Percentiles rank a stretch among this genome's conserved stretches.
These are phyloP conservation scores for Fusarium bactridioides DNA, from an alignment of 2,329 filamentous ascomycete species.

Conservation along the genomic window DNA sequence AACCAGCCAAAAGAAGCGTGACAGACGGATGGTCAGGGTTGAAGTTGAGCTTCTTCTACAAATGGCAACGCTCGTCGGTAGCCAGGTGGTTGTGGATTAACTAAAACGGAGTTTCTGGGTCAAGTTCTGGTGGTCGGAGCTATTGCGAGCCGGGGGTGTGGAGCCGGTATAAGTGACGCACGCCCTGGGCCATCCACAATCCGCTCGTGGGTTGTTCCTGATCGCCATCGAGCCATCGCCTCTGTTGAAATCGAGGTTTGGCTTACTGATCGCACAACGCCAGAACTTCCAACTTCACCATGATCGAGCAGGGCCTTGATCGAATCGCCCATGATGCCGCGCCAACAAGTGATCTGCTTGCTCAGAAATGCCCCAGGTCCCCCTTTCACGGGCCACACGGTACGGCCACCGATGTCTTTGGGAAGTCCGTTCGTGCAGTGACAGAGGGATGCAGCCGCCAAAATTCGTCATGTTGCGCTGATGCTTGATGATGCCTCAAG, in stretches of 20 bases:
- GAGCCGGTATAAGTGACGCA: constrained; percentile 16
- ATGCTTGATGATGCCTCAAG: constrained; percentile 9
- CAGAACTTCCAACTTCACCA: constrained; percentile 29
- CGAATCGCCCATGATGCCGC: constrained; percentile 17
- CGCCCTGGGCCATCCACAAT: constrained; percentile 9
- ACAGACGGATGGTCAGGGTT: constrained; percentile 27
- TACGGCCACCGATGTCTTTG: constrained; percentile 25
- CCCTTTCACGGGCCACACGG: constrained; percentile 31
- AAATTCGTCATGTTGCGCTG: constrained; percentile 23
- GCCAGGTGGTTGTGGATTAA: constrained; percentile 30
- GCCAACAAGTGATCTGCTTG: constrained; percentile 29
- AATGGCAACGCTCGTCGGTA: constrained; percentile 31
- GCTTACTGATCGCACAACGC: constrained; percentile 42
- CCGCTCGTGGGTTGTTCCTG: constrained; percentile 36
- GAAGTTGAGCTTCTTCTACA: constrained; percentile 29
- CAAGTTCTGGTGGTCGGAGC: constrained; percentile 27
- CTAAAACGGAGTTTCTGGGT: constrained; percentile 24
- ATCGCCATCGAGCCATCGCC: constrained; percentile 41
- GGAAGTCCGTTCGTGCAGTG: constrained; percentile 9
- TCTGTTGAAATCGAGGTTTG: constrained; percentile 44
- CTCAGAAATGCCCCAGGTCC: constrained; percentile 18
- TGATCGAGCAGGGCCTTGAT: constrained; percentile 18
- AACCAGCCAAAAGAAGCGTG: constrained; percentile 18
- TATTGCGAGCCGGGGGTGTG: constrained; percentile 27
- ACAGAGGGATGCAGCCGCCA: constrained; percentile 4